Evolutionary conservation across 352 stramenopile genomes (phyloP), one percentile per base, ranked within the genome.

Genomic region (Phytophthora macrochlamydospora): DNA sequence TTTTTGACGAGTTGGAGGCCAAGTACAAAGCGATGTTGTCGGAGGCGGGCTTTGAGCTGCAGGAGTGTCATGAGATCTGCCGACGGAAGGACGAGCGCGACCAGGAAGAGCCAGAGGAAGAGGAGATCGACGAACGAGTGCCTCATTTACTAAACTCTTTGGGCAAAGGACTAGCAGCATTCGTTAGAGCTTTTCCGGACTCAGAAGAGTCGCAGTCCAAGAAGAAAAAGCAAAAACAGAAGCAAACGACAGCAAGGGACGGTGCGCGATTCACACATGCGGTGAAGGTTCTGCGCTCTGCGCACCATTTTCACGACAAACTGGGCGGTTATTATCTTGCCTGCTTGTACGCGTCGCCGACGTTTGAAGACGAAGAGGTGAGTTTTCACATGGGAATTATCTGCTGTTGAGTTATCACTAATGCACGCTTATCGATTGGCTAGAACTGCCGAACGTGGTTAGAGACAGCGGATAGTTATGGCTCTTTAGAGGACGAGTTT

Each of bases 301-400:
- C 87, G 4, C 87, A 95, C 61, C 85, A 93, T 55, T 89, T 93
- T 37, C 85, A 95, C 65, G 87, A 95, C 71, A 88, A 91, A 62
- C 78, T 95, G 14, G 87, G 87, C 0, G 85, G 83, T 52, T 95
- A 95, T 60, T 79, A 83, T 44, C 71, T 95, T 7, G 83, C 87
- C 7, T 82, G 71, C 59, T 59, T 93, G 49, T 93, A 90, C 58
- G 87, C 87, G 4, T 67, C 67, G 1, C 56, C 77, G 1, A 53
- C 61, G 14, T 90, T 89, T 54, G 58, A 78, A 67, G 74, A 95
- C 62, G 81, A 93, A 62, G 61, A 75, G 68, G 81, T 89, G 33
- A 33, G 73, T 44, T 29, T 29, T 13, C 11, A 7, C 24, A n/a
- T 49, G 14, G 14, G 14, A 29, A 49, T 18, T 49, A 29, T 29